phyloP scores from a whole-genome alignment of 148 eudicot species.

The Rhododendron ovatum region DNA sequence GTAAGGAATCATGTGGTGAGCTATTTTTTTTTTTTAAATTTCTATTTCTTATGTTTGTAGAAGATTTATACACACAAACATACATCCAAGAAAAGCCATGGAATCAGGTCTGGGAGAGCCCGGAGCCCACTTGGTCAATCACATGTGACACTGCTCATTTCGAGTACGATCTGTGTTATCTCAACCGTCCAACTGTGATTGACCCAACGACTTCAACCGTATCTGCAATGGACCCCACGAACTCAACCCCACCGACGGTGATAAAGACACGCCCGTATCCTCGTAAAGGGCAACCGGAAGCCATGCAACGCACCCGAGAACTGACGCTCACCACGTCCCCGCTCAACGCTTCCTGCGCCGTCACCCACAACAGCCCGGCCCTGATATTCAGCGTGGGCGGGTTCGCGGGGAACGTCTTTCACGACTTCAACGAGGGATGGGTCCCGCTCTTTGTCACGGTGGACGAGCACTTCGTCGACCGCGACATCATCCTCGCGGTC shows the following conservation, averaged over 20 bases:
- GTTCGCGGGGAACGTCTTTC: conserved; percentile 46
- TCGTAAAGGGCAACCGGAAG: conserved; percentile 33
- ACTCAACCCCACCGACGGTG: conserved; percentile 8
- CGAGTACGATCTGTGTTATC: conserved; percentile 39
- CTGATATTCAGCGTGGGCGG: conserved; percentile 48
- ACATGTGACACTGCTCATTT: conserved; percentile 46
- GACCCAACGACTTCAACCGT: conserved; percentile 38
- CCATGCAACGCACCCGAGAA: conserved; percentile 32
- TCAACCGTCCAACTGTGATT: conserved; percentile 38
- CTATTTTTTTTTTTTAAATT: too few species aligned
- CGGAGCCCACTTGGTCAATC: conserved; percentile 19
- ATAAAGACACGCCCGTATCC: conserved; percentile 46
- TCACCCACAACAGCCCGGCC: conserved; percentile 37
- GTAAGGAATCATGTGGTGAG: not conserved
- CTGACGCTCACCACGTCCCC: conserved; percentile 33
- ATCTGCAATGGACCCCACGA: conserved; percentile 25
- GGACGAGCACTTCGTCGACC: conserved; percentile 32
- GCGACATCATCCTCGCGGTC: conserved; percentile 36
- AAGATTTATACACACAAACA: not conserved
- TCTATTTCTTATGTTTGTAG: not conserved
- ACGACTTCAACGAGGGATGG: conserved; percentile 52
- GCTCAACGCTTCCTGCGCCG: conserved; percentile 18
- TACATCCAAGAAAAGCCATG: conserved; percentile 1
- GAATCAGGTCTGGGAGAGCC: conserved; percentile 14
- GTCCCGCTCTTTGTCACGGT: conserved; percentile 46